Evolutionary conservation across 441 rosid species (phyloP).

Genomic region (Rhodomyrtus psidioides): DNA sequence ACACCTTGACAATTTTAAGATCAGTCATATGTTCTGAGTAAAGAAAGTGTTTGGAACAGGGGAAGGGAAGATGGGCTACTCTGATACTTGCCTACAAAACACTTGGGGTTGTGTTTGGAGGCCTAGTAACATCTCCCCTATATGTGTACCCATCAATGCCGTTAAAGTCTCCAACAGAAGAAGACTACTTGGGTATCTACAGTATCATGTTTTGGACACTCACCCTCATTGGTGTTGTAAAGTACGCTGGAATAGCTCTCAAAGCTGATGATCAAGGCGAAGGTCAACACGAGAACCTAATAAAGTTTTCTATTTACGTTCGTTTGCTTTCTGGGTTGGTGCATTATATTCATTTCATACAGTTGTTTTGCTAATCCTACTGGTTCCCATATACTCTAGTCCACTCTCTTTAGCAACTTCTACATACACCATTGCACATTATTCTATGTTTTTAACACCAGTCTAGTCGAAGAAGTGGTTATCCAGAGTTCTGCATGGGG

Average conservation of each 20-base stretch:
- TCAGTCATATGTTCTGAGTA: not conserved
- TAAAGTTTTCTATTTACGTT: not conserved
- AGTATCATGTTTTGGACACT: constrained; percentile 76
- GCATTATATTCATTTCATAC: not conserved
- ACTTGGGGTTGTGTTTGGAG: constrained; percentile 63
- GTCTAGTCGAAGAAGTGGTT: not conserved
- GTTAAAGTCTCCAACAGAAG: constrained; percentile 47
- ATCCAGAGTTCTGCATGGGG: not conserved
- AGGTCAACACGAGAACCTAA: constrained; percentile 20
- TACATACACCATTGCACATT: not conserved
- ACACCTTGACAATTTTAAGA: not conserved
- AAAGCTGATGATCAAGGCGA: constrained; percentile 69
- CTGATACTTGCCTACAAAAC: constrained; percentile 47
- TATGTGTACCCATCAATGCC: constrained; percentile 68
- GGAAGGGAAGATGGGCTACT: constrained; percentile 19
- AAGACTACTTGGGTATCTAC: constrained; percentile 54
- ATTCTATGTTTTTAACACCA: not conserved
- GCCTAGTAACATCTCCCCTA: constrained; percentile 57
- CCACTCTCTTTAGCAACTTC: not conserved
- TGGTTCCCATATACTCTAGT: not conserved
- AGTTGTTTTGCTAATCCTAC: not conserved
- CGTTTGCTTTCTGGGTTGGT: not conserved
- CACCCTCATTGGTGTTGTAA: constrained; percentile 53
- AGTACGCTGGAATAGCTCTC: constrained; percentile 43
- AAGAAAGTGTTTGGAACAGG: constrained; percentile 11